These are phyloP conservation scores for Pleurotus giganteus DNA, from an alignment of 768 basidiomycete genomes.

Conservation along the genomic window DNA sequence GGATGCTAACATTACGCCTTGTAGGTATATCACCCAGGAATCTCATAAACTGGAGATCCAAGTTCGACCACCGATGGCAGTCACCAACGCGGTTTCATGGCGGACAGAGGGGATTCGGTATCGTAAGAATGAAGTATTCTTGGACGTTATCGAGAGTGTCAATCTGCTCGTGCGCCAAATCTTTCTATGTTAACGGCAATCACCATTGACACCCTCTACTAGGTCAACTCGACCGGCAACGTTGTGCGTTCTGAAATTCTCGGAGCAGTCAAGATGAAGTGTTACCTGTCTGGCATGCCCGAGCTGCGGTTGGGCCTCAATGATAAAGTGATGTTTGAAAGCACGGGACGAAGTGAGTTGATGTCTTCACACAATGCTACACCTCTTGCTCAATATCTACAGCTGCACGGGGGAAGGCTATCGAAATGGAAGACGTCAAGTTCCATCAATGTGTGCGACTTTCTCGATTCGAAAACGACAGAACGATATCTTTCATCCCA, in stretches of 20 bases:
- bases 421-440: conserved; percentile 99
- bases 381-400: conserved; percentile 11
- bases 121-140: conserved; percentile 98
- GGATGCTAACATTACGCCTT: not conserved
- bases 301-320: conserved; percentile 93
- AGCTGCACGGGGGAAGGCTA: conserved; percentile 94
- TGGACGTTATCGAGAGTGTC: conserved; percentile 97
- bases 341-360: conserved; percentile 85
- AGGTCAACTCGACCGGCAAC: conserved; percentile 97
- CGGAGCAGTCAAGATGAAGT: conserved; percentile 99
- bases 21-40: conserved; percentile 96
- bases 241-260: conserved; percentile 97
- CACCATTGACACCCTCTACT: conserved; percentile 2
- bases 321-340: conserved; percentile 99
- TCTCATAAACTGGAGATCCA: conserved; percentile 95
- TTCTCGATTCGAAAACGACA: conserved; percentile 96
- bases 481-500: conserved; percentile 98
- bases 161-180: conserved; percentile 76
- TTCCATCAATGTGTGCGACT: conserved; percentile 99
- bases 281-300: conserved; percentile 99
- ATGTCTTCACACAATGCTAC: not conserved
- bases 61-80: conserved; percentile 91
- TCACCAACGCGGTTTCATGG: conserved; percentile 99
- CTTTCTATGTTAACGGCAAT: not conserved
- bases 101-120: conserved; percentile 96